Base-by-base conservation (phyloP, 2,329 filamentous ascomycete genomes). In the Cytospora chrysosperma region DNA sequence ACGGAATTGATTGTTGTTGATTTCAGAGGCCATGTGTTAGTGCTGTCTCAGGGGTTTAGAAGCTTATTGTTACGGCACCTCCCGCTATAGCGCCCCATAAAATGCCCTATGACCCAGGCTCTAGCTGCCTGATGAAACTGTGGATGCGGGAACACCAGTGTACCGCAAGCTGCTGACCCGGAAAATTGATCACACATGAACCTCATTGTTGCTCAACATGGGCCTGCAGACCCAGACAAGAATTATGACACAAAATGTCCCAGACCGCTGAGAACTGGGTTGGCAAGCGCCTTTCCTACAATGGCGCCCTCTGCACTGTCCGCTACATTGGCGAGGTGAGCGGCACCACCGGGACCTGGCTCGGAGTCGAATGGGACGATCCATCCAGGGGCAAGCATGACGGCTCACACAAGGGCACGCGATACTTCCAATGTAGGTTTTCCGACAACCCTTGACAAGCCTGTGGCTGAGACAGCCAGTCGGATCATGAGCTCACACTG, bases 301-400 rank as follows among this genome's bases (percentile, higher is more conserved):
- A 90, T 68, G 87, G 86, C 34, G 86, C 87, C 24, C 77, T 90
- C 50, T 97, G 93, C 76, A 98, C 94, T 1, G 84, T 98, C 63
- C 88, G 92, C 66, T 98, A 93, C 73, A 78, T 91, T 66, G 95
- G 95, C 52, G 75, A 83, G 37, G 89, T 98, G 9, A 82, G 85
- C 57, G 91, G 90, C 69, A 93, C 92, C 10, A 82, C 85, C 51
- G 91, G 92, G 56, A 81, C 84, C 67, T 98, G 94, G 93, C 83
- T 98, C 37, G 95, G 95, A 54, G 92, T 98, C 55, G 95, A 99
- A 82, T 99, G 95, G 95, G 94, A 98, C 76, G 91, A 97, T 74
- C 80, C 88, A 62, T 83, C 81, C 43, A 85, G 93, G 71, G 95
- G 95, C 66, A 98, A 97, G 79, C 93, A 99, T 76, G 86, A 94